Evolutionary conservation across 2,329 filamentous ascomycete species (phyloP).

Genomic region (Microcera coccophila): DNA sequence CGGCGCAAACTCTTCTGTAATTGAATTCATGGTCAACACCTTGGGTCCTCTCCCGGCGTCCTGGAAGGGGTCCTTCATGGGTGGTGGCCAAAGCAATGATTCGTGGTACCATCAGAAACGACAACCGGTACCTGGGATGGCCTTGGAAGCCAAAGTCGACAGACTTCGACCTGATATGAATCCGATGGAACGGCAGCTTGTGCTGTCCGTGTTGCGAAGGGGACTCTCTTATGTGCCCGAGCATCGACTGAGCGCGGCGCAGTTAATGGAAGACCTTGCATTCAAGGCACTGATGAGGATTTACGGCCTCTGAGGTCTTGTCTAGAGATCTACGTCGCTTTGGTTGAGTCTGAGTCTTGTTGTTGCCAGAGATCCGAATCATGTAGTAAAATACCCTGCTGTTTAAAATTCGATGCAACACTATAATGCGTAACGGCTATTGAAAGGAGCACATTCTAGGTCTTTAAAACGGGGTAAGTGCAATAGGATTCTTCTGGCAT

Average conservation of each 20-base stretch:
- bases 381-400: too few species aligned
- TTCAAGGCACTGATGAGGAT: slow-evolving; percentile 6
- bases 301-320: neutral
- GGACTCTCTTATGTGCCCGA: slow-evolving; percentile 8
- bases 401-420: too few species aligned
- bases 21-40: slow-evolving; percentile 4
- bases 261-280: slow-evolving; percentile 4
- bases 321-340: too few species aligned
- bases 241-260: slow-evolving; percentile 4
- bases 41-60: slow-evolving; percentile 10
- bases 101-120: slow-evolving; percentile 9
- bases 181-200: neutral
- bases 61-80: slow-evolving; percentile 9
- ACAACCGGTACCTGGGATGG: neutral
- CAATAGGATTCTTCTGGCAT: too few species aligned
- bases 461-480: too few species aligned
- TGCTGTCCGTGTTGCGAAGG: neutral
- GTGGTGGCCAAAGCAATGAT: neutral
- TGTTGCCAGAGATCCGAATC: too few species aligned
- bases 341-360: too few species aligned
- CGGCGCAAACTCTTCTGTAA: neutral
- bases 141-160: slow-evolving; percentile 4
- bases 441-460: too few species aligned
- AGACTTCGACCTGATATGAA: neutral
- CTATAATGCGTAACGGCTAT: too few species aligned